A percentile compares a stretch with the other conserved stretches of the same genome.
phyloP scores from a whole-genome alignment of 352 stramenopile genomes.

The Globisporangium ultimum region DNA sequence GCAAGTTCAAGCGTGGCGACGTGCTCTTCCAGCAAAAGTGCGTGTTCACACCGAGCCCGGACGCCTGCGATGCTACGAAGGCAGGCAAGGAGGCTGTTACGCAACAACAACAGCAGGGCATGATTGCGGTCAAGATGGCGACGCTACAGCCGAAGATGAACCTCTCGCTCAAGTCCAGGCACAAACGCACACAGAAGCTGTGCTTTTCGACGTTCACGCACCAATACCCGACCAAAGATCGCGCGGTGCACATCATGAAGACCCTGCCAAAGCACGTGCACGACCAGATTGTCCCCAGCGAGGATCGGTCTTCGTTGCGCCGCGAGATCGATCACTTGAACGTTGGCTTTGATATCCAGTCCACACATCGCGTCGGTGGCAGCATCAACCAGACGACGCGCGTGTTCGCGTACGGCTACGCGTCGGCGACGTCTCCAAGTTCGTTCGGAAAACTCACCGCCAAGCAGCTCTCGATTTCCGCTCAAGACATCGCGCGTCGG shows the following conservation, averaged over 20 bases:
- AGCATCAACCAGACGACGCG: constrained; percentile 33
- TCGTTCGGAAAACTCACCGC: constrained; percentile 16
- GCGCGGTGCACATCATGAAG: constrained; percentile 61
- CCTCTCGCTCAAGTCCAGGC: too few species aligned
- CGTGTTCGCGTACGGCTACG: constrained; percentile 48
- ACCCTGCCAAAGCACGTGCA: constrained; percentile 49
- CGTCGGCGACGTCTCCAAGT: constrained; percentile 26
- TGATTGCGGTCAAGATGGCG: too few species aligned
- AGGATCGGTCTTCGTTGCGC: constrained; percentile 36
- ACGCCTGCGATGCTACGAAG: too few species aligned
- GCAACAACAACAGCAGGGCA: too few species aligned
- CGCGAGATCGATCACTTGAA: constrained; percentile 47
- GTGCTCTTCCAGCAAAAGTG: too few species aligned
- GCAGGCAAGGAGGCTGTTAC: too few species aligned
- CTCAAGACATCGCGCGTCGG: constrained; percentile 25
- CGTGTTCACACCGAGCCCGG: too few species aligned
- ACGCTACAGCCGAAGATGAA: too few species aligned
- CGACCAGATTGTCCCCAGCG: constrained; percentile 26
- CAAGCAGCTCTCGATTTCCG: constrained; percentile 15
- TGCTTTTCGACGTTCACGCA: neutral
- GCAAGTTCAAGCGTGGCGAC: too few species aligned
- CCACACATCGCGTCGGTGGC: constrained; percentile 17
- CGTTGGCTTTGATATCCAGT: constrained; percentile 49
- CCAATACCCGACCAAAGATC: constrained; percentile 37
- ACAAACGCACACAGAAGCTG: too few species aligned